Base-by-base conservation (phyloP, 495 filamentous ascomycete genomes). In the Penicillium malachiteum region DNA sequence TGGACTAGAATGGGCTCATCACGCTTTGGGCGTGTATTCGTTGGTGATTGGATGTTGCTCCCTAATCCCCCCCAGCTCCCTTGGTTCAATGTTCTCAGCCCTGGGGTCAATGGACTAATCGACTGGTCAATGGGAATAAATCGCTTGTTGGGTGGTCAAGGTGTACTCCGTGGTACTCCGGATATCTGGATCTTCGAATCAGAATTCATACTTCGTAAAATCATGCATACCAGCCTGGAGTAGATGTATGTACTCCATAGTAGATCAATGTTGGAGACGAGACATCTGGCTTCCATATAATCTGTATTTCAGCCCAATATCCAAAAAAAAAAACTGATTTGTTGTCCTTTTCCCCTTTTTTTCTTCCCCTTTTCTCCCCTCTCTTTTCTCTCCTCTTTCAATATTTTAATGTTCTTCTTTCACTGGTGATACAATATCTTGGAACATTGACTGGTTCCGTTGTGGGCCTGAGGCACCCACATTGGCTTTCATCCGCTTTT, bases 401-500 rank as follows among this genome's bases (percentile, higher is more conserved):
- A 26, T 26, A 26, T 2, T 1, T 26, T 26, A 26, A 26, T 26
- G 21, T 26, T 26, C 21, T 26, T 26, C 21, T 26, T 26, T 26
- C 2, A 26, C 21, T 26, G 21, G 21, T 26, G 21, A 26, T 26
- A 26, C 21, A 26, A 26, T 4, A 26, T 26, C 21, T n/a, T n/a
- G n/a, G n/a, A 26, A 26, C 21, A 26, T 26, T 26, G 21, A 26
- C 21, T 26, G 21, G 21, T 26, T 26, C 21, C 16, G 17, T 13
- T 12, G 26, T 32, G 30, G 31, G 47, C 47, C 47, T 37, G 47
- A 49, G 47, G 47, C 47, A 49, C 33, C 58, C 64, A 50, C 61
- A 46, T 50, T 57, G 60, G 53, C 58, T 56, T 60, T 49, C 57
- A 59, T 62, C 60, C 50, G 63, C 58, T 63, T 50, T 50, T 46